phyloP scores from a whole-genome alignment of 1,284 basidiomycete genomes.

The Sporisorium graminicola region DNA sequence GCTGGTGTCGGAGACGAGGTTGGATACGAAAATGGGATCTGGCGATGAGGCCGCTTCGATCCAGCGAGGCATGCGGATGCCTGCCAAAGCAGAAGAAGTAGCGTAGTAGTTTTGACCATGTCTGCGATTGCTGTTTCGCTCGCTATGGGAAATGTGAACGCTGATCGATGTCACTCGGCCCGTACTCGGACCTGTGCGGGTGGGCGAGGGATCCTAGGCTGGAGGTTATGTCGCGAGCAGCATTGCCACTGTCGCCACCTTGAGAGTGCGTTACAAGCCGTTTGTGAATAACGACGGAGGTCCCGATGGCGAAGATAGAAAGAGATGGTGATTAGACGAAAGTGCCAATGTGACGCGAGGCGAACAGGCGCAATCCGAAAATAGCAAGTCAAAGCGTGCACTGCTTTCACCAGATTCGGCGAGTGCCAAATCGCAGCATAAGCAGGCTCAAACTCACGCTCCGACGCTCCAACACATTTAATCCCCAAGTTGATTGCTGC shows the following conservation, averaged over 20 bases:
- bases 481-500: no score
- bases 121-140: not conserved
- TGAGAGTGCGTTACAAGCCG: not conserved
- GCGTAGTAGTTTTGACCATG: constrained; percentile 12
- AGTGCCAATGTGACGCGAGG: not conserved
- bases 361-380: not conserved
- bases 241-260: constrained; percentile 1
- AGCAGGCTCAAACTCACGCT: not conserved
- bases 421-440: no score
- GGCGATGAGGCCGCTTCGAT: constrained; percentile 27
- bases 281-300: not conserved
- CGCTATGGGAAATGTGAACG: not conserved
- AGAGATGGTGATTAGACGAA: not conserved
- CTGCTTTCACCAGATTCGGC: not conserved
- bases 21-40: constrained; percentile 37
- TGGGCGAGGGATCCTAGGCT: not conserved
- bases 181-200: constrained; percentile 1
- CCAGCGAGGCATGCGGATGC: constrained; percentile 18
- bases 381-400: not conserved
- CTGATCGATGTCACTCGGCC: not conserved
- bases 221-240: not conserved
- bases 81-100: constrained; percentile 11
- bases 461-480: no score
- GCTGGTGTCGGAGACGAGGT: constrained; percentile 6
- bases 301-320: not conserved